Conservation (phyloP, 495 filamentous ascomycete species). For the Lophium mytilinum region DNA sequence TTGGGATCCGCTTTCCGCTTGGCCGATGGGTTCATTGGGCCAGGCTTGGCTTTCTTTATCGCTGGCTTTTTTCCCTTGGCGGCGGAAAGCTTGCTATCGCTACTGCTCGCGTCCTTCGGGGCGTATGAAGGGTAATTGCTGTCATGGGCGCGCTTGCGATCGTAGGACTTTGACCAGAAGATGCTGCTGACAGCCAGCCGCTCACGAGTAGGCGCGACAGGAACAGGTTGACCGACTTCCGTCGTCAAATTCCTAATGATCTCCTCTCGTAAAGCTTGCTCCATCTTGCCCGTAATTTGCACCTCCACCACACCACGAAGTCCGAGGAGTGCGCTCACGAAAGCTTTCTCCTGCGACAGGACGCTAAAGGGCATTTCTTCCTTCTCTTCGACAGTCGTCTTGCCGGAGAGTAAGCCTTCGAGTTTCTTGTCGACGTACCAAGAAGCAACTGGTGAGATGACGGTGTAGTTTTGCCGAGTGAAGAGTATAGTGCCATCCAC, state of each 20-base stretch:
- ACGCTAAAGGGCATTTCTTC: not conserved
- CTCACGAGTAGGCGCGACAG: not conserved
- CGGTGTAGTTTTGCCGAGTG: conserved; percentile 2
- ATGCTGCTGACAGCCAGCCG: not conserved
- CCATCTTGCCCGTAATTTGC: not conserved
- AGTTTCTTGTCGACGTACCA: not conserved
- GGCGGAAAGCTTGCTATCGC: no score
- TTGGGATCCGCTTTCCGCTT: no score
- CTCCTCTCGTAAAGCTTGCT: not conserved
- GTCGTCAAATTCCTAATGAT: not conserved
- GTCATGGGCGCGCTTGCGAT: no score
- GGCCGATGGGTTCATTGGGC: no score
- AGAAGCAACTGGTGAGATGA: conserved; percentile 2
- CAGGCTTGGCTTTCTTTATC: no score
- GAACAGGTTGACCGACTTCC: not conserved
- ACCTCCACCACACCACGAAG: conserved; percentile 1
- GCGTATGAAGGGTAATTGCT: no score
- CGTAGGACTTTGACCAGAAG: not conserved
- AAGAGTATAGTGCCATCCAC: not conserved
- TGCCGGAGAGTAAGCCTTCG: not conserved
- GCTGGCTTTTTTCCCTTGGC: no score
- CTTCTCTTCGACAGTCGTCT: not conserved
- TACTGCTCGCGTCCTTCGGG: no score
- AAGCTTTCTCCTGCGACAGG: conserved; percentile 5
- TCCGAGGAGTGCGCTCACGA: conserved; percentile 3